These are phyloP conservation scores for Dendrobium nobile DNA, from an alignment of 106 monocot genomes.

Conservation along the genomic window DNA sequence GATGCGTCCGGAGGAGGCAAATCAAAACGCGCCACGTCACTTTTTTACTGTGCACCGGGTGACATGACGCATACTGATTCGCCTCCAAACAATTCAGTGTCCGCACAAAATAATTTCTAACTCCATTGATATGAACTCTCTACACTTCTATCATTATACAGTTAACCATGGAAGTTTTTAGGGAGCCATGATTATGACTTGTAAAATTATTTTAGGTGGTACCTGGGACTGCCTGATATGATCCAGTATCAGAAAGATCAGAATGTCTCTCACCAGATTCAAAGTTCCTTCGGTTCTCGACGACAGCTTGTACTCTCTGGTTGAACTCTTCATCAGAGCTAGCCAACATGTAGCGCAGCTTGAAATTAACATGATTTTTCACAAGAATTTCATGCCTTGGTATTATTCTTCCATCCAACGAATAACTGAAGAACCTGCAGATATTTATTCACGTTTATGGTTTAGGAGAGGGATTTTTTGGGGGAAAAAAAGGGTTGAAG, in stretches of 20 bases:
- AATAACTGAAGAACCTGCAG: conserved; percentile 88
- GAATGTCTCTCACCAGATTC: conserved; percentile 35
- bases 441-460: neutral
- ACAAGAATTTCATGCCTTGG: conserved; percentile 81
- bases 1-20: too few species aligned
- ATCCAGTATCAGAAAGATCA: neutral
- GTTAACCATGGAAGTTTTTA: neutral
- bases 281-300: conserved; percentile 61
- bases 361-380: conserved; percentile 67
- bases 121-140: neutral
- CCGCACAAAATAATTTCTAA: too few species aligned
- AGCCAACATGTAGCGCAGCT: conserved; percentile 71
- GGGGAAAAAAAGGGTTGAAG: too few species aligned
- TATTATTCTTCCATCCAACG: conserved; percentile 74
- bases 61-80: too few species aligned
- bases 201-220: too few species aligned
- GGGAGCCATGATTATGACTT: neutral
- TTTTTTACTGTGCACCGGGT: too few species aligned
- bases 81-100: too few species aligned
- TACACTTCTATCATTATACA: neutral
- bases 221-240: neutral
- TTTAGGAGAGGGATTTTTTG: neutral
- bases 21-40: too few species aligned
- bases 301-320: conserved; percentile 45
- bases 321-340: conserved; percentile 65